Evolutionary conservation across 2,329 filamentous ascomycete species (phyloP).

Genomic region (Aureobasidium musti): DNA sequence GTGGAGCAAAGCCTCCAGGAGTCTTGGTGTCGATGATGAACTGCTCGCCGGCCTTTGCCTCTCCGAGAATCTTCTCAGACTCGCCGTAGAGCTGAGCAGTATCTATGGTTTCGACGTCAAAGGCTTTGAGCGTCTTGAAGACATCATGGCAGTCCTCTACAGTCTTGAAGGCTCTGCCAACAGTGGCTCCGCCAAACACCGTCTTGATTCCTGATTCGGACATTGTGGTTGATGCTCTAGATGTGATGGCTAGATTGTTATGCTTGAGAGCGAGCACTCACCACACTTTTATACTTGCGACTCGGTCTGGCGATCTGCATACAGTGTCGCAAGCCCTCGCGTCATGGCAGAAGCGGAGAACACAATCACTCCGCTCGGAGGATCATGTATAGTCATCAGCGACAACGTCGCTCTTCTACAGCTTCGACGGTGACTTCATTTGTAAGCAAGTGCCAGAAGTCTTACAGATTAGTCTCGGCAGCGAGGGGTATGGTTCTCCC

Average conservation of each 20-base stretch:
- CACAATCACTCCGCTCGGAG: not conserved
- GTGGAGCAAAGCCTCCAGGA: constrained; percentile 44
- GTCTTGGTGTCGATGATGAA: constrained; percentile 54
- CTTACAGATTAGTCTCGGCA: not conserved
- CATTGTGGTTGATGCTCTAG: constrained; percentile 3
- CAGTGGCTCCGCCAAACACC: constrained; percentile 42
- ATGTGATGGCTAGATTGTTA: not conserved
- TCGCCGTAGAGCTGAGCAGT: constrained; percentile 47
- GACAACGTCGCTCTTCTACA: not conserved
- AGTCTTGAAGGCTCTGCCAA: constrained; percentile 34
- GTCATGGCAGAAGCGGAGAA: not conserved
- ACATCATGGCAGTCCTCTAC: constrained; percentile 35
- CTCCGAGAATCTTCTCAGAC: constrained; percentile 49
- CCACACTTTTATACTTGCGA: not conserved
- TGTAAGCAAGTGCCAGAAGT: not conserved
- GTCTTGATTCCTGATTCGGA: constrained; percentile 40
- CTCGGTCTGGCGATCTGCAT: not conserved
- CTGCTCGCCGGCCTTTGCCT: constrained; percentile 43
- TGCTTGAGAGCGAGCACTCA: not conserved
- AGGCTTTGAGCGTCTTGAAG: constrained; percentile 40
- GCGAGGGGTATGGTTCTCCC: too few species aligned
- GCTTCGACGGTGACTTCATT: not conserved
- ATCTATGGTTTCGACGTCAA: constrained; percentile 45
- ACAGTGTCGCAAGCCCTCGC: not conserved
- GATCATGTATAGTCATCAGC: not conserved